Conservation (phyloP, 129 eudicot genomes). For the Lonicera japonica region DNA sequence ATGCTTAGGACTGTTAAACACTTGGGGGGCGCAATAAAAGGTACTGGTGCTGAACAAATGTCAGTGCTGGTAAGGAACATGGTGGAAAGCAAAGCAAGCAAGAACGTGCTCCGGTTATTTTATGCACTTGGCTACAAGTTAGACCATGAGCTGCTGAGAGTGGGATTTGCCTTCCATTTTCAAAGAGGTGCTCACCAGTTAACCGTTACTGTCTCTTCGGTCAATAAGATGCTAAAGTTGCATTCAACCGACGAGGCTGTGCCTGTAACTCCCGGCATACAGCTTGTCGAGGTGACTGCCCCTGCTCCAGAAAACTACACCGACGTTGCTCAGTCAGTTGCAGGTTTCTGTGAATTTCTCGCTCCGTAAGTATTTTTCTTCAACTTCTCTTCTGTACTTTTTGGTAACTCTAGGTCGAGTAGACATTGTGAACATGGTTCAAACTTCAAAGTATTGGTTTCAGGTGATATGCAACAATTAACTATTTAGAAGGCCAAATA, state of each 20-base stretch:
- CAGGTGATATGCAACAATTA: too few relatives aligned
- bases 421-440: too few relatives aligned
- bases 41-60: conserved; percentile 93
- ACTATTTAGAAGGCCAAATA: too few relatives aligned
- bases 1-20: conserved; percentile 70
- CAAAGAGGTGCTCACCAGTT: conserved; percentile 72
- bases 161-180: conserved; percentile 71
- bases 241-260: conserved; percentile 86
- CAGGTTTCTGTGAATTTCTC: conserved; percentile 89
- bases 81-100: conserved; percentile 85
- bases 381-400: too few relatives aligned
- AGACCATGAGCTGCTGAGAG: conserved; percentile 80
- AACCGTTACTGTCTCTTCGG: conserved; percentile 77
- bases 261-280: conserved; percentile 85
- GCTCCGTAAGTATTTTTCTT: conserved; percentile 70
- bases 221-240: conserved; percentile 83
- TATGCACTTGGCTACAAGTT: conserved; percentile 80
- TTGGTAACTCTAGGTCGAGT: too few relatives aligned
- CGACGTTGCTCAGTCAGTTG: conserved; percentile 69
- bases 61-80: conserved; percentile 77
- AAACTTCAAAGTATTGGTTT: too few relatives aligned
- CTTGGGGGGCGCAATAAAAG: conserved; percentile 93
- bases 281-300: conserved; percentile 93
- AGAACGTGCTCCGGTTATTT: conserved; percentile 70
- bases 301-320: conserved; percentile 78